Conservation (phyloP, 176 grass and related monocot species). For the Canna indica region DNA sequence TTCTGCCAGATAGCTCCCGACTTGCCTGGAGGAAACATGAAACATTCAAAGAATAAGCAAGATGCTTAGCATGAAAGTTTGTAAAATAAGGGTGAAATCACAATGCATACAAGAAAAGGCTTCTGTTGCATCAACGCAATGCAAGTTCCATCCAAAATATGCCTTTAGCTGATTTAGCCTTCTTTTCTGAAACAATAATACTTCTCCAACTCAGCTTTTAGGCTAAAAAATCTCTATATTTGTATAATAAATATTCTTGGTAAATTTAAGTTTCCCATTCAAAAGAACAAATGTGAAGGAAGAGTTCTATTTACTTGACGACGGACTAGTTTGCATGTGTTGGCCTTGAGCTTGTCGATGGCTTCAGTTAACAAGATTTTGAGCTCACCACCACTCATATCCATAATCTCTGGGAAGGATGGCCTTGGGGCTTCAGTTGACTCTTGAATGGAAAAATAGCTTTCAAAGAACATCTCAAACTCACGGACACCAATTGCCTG, state of each 20-base stretch:
- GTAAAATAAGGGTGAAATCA: neutral
- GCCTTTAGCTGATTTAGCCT: constrained; percentile 46
- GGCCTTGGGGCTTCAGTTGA: neutral
- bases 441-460: constrained; percentile 36
- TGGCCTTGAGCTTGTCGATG: constrained; percentile 65
- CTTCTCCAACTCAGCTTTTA: constrained; percentile 2
- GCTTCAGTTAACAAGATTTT: constrained; percentile 58
- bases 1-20: constrained; percentile 43
- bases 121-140: constrained; percentile 59
- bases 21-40: constrained; percentile 32
- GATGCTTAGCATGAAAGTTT: neutral
- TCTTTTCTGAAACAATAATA: constrained; percentile 31
- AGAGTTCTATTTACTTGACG: constrained; percentile 58
- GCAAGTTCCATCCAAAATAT: constrained; percentile 83
- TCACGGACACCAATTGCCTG: constrained; percentile 93
- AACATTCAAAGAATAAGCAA: constrained; percentile 10
- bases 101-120: constrained; percentile 54
- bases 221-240: neutral
- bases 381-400: constrained; percentile 29
- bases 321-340: constrained; percentile 67
- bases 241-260: no score
- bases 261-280: neutral
- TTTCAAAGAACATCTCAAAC: constrained; percentile 66
- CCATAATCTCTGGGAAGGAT: constrained; percentile 9
- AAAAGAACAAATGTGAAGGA: neutral